Base-by-base conservation (phyloP, 139 green algal species). In the Ulvella scutata region DNA sequence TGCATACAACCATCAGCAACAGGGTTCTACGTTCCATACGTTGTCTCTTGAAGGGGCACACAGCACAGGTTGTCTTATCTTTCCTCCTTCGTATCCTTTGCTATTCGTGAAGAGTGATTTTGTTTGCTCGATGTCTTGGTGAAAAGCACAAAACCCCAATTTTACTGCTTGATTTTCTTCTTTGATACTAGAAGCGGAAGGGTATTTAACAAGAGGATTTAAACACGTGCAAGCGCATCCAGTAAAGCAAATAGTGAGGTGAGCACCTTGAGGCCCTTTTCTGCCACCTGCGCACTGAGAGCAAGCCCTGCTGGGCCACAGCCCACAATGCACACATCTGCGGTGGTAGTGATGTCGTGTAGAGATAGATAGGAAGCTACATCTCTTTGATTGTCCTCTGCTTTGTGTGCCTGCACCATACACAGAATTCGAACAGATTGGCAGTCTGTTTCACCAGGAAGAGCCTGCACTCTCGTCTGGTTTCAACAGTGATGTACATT, bases 231-330 rank as follows among this genome's bases (percentile, higher is more conserved):
- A 21, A 20, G 20, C 43, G 20, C 20, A 73, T 74, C 26, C 37
- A 20, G 28, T 31, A 76, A 37, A 73, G 17, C 4, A 28, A 44
- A 72, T 29, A 87, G 87, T 87, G 4, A 94, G 76, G 2, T 95
- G 82, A 17, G 78, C 88, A 95, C 89, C 2, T n/a, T 79, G 0
- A 98, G 73, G 3, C 92, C 93, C 0, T 82, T 75, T n/a, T 85
- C 79, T 2, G 79, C 93, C 37, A 96, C 81, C 79, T 97, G 88
- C 13, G 86, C 87, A 2, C 93, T 92, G 10, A 99, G 77, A 36
- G 82, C 86, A 0, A 99, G 81, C 2, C 94, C 94, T 3, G 94
- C 90, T 3, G 94, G 94, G 2, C 94, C 94, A 38, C 88, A 94
- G 21, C 94, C 94, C 3, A 93, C 90, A 4, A 97, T 82, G 4